phyloP scores from a whole-genome alignment of 805 yeast genomes.

The Candida corydali region DNA sequence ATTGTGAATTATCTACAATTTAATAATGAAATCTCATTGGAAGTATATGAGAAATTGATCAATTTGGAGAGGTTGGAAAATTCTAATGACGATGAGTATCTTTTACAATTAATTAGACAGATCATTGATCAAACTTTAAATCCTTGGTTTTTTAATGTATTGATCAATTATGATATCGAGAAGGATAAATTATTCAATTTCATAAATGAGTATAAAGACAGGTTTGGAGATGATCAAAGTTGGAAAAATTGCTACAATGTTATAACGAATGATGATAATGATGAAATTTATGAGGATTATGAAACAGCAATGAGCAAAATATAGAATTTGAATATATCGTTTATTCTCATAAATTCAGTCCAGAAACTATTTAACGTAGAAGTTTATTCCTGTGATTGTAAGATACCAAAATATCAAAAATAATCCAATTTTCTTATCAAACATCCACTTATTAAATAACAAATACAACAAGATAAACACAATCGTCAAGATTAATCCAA shows the following conservation, averaged over 20 bases:
- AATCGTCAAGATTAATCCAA: slow-evolving; percentile 22
- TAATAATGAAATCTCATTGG: slow-evolving; percentile 23
- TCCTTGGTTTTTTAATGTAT: slow-evolving; percentile 32
- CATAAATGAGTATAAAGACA: slow-evolving; percentile 18
- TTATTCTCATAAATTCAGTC: too few relatives aligned
- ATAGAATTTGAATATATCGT: neutral
- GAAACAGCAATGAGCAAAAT: neutral
- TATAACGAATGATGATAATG: neutral
- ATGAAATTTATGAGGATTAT: neutral
- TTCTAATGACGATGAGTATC: slow-evolving; percentile 19
- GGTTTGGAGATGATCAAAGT: slow-evolving; percentile 9
- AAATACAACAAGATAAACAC: slow-evolving; percentile 21
- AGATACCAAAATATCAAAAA: slow-evolving; percentile 20
- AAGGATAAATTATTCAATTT: slow-evolving; percentile 16
- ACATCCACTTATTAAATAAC: slow-evolving; percentile 30
- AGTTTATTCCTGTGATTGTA: slow-evolving; percentile 17
- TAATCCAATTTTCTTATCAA: slow-evolving; percentile 27
- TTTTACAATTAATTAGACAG: slow-evolving; percentile 23
- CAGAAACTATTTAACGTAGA: slow-evolving; percentile 11
- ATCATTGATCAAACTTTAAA: slow-evolving; percentile 28
- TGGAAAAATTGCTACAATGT: slow-evolving; percentile 2
- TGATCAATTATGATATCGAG: slow-evolving; percentile 22
- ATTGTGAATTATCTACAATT: slow-evolving; percentile 23
- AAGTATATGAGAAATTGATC: slow-evolving; percentile 39
- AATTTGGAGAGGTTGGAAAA: slow-evolving; percentile 35